Evolutionary conservation across 2,329 filamentous ascomycete genomes (phyloP), one percentile per base, ranked within the genome.

Genomic region (Penicillium nordicum): DNA sequence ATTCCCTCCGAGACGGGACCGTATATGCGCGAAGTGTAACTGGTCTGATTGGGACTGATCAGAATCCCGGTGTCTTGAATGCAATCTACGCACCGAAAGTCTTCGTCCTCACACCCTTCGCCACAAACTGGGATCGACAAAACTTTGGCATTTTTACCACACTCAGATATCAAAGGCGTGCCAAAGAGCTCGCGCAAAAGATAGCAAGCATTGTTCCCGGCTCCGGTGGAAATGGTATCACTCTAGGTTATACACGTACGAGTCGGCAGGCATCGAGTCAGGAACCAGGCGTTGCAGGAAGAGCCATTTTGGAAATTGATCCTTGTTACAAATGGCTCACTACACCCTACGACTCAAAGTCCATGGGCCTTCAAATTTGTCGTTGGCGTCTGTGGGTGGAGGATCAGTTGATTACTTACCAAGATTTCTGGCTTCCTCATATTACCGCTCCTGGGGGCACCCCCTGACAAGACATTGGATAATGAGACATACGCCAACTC

Each of bases 351-450:
- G 18, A 47, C 36, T 14, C 9, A 4, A 29, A 10, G 5, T 40
- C 25, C 23, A 9, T 34, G 9, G 50, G 50, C 8, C 41, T 53
- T 6, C 41, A 53, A 38, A 30, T 53, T 38, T 32, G 50, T 14
- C 32, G 50, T 18, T 53, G 50, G 50, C 12, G 32, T 21, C 42
- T 53, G 23, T 53, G 50, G 50, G 50, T 53, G 27, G 41, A 46
- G 16, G 32, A 38, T 16, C 32, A 53, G 14, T 21, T 53, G 50
- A 47, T 32, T 11, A 46, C 32, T 16, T 53, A 53, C 23, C 50
- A 53, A 38, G 41, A 53, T 25, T 53, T 53, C 14, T 53, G 50
- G 50, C 23, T 46, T 23, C 50, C 50, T 21, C 23, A 56, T n/a
- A n/a, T 14, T 4, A 29, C 23, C 30, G 25, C 23, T 46, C 9